These are phyloP conservation scores for bread wheat (Triticum aestivum) DNA, from an alignment of 176 grass and related monocot species.

Conservation along the genomic window DNA sequence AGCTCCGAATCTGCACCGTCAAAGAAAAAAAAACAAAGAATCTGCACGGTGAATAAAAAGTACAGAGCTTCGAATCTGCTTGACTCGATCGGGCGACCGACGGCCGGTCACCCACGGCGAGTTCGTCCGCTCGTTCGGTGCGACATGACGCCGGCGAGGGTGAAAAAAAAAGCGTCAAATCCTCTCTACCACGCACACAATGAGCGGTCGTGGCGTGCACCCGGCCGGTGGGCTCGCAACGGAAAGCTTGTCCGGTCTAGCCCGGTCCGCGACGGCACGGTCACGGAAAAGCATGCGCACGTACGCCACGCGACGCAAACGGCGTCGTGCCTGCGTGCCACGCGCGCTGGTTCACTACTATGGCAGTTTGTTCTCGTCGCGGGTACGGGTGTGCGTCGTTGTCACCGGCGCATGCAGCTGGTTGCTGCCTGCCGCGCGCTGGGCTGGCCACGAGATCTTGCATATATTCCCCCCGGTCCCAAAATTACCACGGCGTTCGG, in stretches of 20 bases:
- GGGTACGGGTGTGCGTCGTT: not conserved
- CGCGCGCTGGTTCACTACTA: no score
- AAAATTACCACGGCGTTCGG: no score
- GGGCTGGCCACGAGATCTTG: no score
- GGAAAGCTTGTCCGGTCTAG: not conserved
- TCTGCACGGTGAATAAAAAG: no score
- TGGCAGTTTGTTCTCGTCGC: not conserved
- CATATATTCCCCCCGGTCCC: no score
- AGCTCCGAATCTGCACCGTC: no score
- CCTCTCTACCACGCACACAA: not conserved
- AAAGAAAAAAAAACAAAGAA: no score
- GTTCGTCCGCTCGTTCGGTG: not conserved
- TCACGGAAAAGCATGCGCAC: not conserved
- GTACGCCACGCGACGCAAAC: no score
- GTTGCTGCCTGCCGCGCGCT: no score
- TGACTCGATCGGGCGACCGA: not conserved
- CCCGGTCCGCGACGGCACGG: not conserved
- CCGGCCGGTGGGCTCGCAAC: not conserved
- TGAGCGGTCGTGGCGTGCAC: not conserved
- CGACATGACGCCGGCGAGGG: not conserved
- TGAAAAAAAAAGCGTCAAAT: no score
- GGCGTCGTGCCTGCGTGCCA: no score
- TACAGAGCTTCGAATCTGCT: not conserved
- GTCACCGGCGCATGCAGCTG: not conserved
- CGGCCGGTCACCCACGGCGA: not conserved